These are phyloP conservation scores for Fusarium sambucinum DNA, from an alignment of 2,329 filamentous ascomycete species.

Conservation along the genomic window DNA sequence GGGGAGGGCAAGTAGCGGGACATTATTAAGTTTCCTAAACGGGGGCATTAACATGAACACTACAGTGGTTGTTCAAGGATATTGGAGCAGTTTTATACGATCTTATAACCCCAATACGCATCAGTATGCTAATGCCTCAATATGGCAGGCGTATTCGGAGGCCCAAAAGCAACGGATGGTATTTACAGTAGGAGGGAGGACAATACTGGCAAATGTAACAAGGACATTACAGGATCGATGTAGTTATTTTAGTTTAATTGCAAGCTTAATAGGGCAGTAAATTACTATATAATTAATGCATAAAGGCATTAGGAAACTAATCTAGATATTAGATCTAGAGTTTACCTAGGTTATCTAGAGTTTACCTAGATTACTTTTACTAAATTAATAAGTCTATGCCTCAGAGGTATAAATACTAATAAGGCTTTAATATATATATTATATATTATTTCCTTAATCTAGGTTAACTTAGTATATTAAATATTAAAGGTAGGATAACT, in stretches of 20 bases:
- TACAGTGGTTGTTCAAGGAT: constrained; percentile 72
- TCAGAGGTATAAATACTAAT: too few relatives aligned
- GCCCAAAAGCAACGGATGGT: constrained; percentile 51
- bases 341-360: too few relatives aligned
- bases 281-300: too few relatives aligned
- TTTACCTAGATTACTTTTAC: too few relatives aligned
- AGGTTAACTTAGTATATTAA: too few relatives aligned
- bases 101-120: constrained; percentile 71
- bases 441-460: too few relatives aligned
- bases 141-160: constrained; percentile 56
- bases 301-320: too few relatives aligned
- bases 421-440: too few relatives aligned
- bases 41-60: constrained; percentile 66
- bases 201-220: constrained; percentile 54
- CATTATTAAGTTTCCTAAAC: constrained; percentile 67
- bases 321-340: too few relatives aligned
- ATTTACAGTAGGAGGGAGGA: constrained; percentile 55
- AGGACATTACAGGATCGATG: constrained; percentile 44
- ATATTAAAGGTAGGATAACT: too few relatives aligned
- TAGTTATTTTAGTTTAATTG: constrained; percentile 29
- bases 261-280: constrained; percentile 26
- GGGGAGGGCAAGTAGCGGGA: constrained; percentile 57
- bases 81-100: constrained; percentile 80
- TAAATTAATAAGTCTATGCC: too few relatives aligned
- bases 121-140: constrained; percentile 49